Evolutionary conservation across 1,284 basidiomycete species (phyloP).

Genomic region (Apiotrichum sp.): DNA sequence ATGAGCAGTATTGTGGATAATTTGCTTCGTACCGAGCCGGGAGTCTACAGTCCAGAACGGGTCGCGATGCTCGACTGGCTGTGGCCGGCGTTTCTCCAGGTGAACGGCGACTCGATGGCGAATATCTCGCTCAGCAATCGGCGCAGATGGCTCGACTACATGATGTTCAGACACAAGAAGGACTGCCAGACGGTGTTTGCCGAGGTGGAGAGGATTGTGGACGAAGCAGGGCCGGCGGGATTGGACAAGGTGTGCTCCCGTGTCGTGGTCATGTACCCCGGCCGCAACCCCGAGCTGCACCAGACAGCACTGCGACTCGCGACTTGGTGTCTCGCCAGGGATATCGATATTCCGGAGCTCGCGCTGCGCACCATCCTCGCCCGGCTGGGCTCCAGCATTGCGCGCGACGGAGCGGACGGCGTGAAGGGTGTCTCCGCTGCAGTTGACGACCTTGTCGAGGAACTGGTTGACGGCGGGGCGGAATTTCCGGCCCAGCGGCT

Average conservation of each 20-base stretch:
- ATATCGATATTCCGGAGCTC: constrained; percentile 1
- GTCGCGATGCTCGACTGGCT: constrained; percentile 10
- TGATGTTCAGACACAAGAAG: constrained; percentile 1
- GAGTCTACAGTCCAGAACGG: background rate
- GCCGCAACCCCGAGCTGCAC: background rate
- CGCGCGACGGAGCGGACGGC: constrained; percentile 1
- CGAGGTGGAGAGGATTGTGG: constrained; percentile 17
- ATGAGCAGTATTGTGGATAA: constrained; percentile 5
- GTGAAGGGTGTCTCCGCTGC: background rate
- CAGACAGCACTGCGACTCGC: constrained; percentile 9
- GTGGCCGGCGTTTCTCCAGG: constrained; percentile 8
- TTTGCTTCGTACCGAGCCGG: background rate
- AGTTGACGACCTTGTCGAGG: constrained; percentile 1
- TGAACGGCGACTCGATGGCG: background rate
- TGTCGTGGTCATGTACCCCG: constrained; percentile 2
- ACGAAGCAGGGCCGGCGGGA: constrained; percentile 13
- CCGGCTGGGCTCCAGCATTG: background rate
- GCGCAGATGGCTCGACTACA: constrained; percentile 8
- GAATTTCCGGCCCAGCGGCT: constrained; percentile 10
- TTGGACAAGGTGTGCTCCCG: constrained; percentile 6
- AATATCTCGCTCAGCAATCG: constrained; percentile 1
- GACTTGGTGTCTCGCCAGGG: constrained; percentile 16
- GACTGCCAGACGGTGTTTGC: constrained; percentile 1
- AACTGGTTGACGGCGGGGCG: constrained; percentile 10
- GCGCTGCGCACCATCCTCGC: background rate